Base-by-base conservation (phyloP, 2,329 filamentous ascomycete genomes). In the Pyrenochaeta sp. region DNA sequence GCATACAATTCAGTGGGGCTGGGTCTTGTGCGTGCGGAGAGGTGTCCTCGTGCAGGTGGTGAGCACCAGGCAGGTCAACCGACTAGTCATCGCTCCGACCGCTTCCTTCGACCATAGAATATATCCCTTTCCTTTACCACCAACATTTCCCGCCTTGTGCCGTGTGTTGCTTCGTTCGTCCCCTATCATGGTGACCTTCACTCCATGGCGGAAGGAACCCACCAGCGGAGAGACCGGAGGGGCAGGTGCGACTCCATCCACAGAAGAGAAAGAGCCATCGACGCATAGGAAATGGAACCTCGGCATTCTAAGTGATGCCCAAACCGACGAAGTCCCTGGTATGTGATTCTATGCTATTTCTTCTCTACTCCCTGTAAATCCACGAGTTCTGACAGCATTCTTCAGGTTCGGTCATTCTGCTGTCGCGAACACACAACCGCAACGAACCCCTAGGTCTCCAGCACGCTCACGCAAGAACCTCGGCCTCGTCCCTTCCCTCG, bases 251-350 rank as follows among this genome's bases (percentile, higher is more conserved):
- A 29, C 49, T 28, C 31, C 38, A 17, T 36, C 44, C 17, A 22
- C 41, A 20, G 22, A 49, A 23, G 49, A 52, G 31, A 46, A 41
- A 10, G 37, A 44, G 28, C 20, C 41, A 8, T 34, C 34, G 27
- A 45, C 42, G 13, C 22, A 21, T 26, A 53, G 44, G 27, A 62
- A 44, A 32, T 82, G 81, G 73, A 83, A 76, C 11, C 64, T 96
- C 74, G 91, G 92, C n/a, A 89, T 96, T 18, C 71, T 96, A 52
- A 92, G 90, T 62, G 90, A 94, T 60, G 82, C 76, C 34, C 71
- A 86, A 44, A 96, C 91, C 0, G 88, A 94, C 51, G 89, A 96
- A 72, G 91, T 96, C 9, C 92, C 92, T 55, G 90, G 89, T 91
- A 74, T 52, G 81, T 53, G 13, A 10, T 3, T n/a, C n/a, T n/a